Percentiles rank a stretch among this genome's conserved stretches.
Evolutionary conservation across 2,329 filamentous ascomycete species (phyloP).

Genomic region (Colletotrichum sp.): DNA sequence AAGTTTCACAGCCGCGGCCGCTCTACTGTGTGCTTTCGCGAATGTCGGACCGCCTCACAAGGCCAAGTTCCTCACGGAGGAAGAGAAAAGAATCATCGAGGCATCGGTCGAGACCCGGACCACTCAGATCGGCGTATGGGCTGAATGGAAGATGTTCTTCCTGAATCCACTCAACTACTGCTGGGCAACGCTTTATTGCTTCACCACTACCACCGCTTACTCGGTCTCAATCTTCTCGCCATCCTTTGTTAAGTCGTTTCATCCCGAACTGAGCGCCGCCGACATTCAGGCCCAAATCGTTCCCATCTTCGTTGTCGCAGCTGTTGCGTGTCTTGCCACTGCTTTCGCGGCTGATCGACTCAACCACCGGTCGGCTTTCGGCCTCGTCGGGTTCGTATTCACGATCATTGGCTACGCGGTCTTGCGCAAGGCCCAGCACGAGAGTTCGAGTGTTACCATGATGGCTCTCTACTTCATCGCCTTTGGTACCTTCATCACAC

Average conservation of each 20-base stretch:
- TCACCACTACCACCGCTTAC: conserved; percentile 22
- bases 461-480: conserved; percentile 23
- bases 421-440: background rate
- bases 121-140: background rate
- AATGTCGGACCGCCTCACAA: conserved; percentile 19
- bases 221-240: conserved; percentile 24
- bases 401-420: conserved; percentile 20
- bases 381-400: conserved; percentile 13
- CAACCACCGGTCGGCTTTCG: conserved; percentile 22
- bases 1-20: conserved; percentile 26
- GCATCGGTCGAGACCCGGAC: background rate
- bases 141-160: conserved; percentile 21
- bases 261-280: conserved; percentile 9
- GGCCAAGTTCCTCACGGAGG: conserved; percentile 17
- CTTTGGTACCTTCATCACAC: conserved; percentile 18
- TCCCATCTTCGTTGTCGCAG: conserved; percentile 22
- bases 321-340: conserved; percentile 10
- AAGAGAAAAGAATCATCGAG: conserved; percentile 7
- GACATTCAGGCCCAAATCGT: conserved; percentile 22
- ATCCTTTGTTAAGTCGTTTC: conserved; percentile 21
- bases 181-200: conserved; percentile 20
- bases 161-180: conserved; percentile 23
- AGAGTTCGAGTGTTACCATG: conserved; percentile 10
- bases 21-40: conserved; percentile 24
- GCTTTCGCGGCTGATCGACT: conserved; percentile 18